Base-by-base conservation (phyloP, 345 rosid species). In the Noccaea bulbosa region DNA sequence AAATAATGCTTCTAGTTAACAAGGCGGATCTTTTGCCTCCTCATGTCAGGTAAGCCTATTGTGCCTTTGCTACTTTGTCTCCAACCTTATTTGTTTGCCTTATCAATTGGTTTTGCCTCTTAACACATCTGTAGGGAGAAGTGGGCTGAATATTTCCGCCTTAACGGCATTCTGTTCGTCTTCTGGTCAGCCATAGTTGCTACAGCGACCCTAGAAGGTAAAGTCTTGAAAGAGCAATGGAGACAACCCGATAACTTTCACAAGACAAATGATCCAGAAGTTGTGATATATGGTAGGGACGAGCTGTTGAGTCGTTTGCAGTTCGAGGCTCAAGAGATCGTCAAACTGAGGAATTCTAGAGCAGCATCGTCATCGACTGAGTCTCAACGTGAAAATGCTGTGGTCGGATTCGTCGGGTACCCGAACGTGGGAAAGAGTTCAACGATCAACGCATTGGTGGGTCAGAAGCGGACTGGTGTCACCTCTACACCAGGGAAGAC, bases 121-220 rank as follows among this genome's bases (percentile, higher is more conserved):
- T 45, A 15, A 57, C 43, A 52, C 34, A 47, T 67, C n/a, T 63
- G 46, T 82, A 91, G 99, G 86, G 80, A 78, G 80, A 89, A 78
- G 79, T 94, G 98, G 99, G 97, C 93, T 7, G 76, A 82, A 40
- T 94, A 82, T 76, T 94, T 94, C 74, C 74, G 41, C 63, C 77
- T 12, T 10, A 83, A 84, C 53, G 51, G 69, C n/a, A 91, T 89
- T 69, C 85, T 94, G 17, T 92, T 79, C 49, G 67, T 92, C 4
- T 94, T 94, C 83, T 94, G 97, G 97, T 91, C 99, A 51, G 99
- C 98, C 32, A 92, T 88, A 81, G 97, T 87, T 76, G 98, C 97
- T 50, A 74, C 90, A 71, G 97, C 93, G 56, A 79, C 60, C 27
- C 75, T 88, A 53, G 93, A 89, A 83, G 99, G 95, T 32, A 91